A percentile compares a stretch with the other conserved stretches of the same genome.
Evolutionary conservation across 2,329 filamentous ascomycete species (phyloP).

Genomic region (Microcera coccophila): DNA sequence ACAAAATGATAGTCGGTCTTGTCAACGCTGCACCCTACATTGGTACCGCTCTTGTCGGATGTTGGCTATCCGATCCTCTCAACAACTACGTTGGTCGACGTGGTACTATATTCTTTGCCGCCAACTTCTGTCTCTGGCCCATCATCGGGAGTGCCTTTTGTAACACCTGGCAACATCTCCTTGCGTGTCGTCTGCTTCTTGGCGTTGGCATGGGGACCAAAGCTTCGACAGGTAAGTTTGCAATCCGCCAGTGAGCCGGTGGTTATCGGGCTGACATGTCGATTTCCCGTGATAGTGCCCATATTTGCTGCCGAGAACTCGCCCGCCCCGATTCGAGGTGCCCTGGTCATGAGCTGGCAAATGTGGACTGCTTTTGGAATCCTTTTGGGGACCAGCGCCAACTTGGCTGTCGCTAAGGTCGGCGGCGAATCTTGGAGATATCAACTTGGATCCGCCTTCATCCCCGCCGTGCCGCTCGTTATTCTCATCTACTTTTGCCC

Average conservation of each 20-base stretch:
- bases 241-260: not conserved
- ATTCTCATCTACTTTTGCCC: slow-evolving; percentile 62
- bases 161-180: slow-evolving; percentile 67
- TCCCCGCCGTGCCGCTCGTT: slow-evolving; percentile 54
- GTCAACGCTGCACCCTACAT: slow-evolving; percentile 59
- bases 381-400: slow-evolving; percentile 57
- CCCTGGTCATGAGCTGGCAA: slow-evolving; percentile 79
- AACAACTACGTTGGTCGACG: slow-evolving; percentile 43
- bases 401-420: slow-evolving; percentile 45
- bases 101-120: slow-evolving; percentile 65
- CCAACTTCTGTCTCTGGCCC: slow-evolving; percentile 66
- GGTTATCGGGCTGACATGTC: slow-evolving; percentile 25
- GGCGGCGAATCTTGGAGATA: slow-evolving; percentile 52
- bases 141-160: slow-evolving; percentile 69
- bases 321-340: slow-evolving; percentile 66
- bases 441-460: slow-evolving; percentile 62
- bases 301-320: slow-evolving; percentile 74
- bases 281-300: slow-evolving; percentile 49
- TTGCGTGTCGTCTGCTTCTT: slow-evolving; percentile 67
- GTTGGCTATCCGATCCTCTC: slow-evolving; percentile 65
- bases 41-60: slow-evolving; percentile 49
- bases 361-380: slow-evolving; percentile 63
- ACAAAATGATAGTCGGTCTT: slow-evolving; percentile 57
- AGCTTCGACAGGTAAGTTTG: slow-evolving; percentile 52
- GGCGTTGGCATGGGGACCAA: slow-evolving; percentile 77